Base-by-base conservation (phyloP, 192 early-diverging fungal species). In the Coemansia sp. region DNA sequence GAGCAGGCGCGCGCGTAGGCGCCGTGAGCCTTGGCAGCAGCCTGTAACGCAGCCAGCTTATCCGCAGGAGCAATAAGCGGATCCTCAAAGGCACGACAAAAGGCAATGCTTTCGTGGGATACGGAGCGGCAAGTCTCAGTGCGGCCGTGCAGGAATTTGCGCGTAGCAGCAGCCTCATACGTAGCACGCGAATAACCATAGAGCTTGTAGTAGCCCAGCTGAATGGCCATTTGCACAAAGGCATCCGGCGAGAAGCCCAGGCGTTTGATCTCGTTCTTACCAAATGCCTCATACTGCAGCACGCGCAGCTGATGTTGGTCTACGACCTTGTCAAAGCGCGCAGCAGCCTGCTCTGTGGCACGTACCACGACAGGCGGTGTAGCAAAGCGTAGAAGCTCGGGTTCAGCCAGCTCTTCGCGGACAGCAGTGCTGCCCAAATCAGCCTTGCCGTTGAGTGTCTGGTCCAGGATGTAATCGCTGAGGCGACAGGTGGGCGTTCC, bases 171-270 rank as follows among this genome's bases (percentile, higher is more conserved):
- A 66, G 88, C 88, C 80, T 98, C 96, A 83, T 98, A 98, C 19
- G 95, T 96, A 21, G 95, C 85, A 33, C 84, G 75, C 65, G 72
- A 86, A 14, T 75, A 75, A 51, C 96, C 95, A 64, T 92, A 88
- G 85, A 93, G 91, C 85, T 93, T 94, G 87, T 87, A 98, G 85
- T 98, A 97, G 54, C 92, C 96, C 36, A 98, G 86, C 84, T 98
- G 96, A 64, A 98, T 96, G 63, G 93, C 87, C 96, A 98, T 96
- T 64, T 92, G 90, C 31, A 82, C 88, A 74, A 87, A 93, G 50
- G 87, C 88, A 67, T 93, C 90, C n/a, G 92, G 92, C 22, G 90
- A 91, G 61, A 82, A 85, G 66, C 87, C 87, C 76, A 91, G 87
- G 62, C 84, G 84, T 83, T 98, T 98, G 88, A 96, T 95, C 75